These are phyloP conservation scores for Fusarium hostae DNA, from an alignment of 2,329 filamentous ascomycete species.

Conservation along the genomic window DNA sequence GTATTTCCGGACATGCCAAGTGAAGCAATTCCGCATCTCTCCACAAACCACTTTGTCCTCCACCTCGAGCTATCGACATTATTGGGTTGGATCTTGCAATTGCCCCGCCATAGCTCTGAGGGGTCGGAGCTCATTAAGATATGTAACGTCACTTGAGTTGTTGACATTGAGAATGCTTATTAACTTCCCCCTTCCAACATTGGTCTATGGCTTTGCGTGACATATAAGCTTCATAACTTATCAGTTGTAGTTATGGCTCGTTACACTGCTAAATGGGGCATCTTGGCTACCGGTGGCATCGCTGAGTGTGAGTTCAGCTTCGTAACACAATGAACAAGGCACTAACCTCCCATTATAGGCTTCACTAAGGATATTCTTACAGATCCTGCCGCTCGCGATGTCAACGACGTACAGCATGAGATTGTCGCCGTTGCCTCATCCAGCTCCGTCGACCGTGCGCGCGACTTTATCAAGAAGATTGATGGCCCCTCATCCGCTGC, in stretches of 20 bases:
- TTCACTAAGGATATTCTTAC: slow-evolving; percentile 83
- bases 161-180: not conserved
- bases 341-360: slow-evolving; percentile 49
- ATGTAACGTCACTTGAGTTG: slow-evolving; percentile 23
- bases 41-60: slow-evolving; percentile 3
- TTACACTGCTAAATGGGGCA: slow-evolving; percentile 67
- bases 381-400: slow-evolving; percentile 75
- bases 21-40: slow-evolving; percentile 24
- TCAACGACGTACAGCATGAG: slow-evolving; percentile 78
- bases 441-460: slow-evolving; percentile 74
- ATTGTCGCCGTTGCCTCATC: slow-evolving; percentile 85
- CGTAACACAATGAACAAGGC: not conserved
- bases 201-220: not conserved
- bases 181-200: not conserved
- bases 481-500: slow-evolving; percentile 74
- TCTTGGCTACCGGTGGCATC: slow-evolving; percentile 70
- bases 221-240: not conserved
- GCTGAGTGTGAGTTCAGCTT: slow-evolving; percentile 59
- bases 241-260: slow-evolving; percentile 54
- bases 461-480: slow-evolving; percentile 77
- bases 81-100: slow-evolving; percentile 10
- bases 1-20: slow-evolving; percentile 14
- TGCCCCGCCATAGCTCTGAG: slow-evolving; percentile 33
- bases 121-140: slow-evolving; percentile 18
- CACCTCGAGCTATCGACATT: not conserved